Base-by-base conservation (phyloP, 352 stramenopile species). In the Pythium phragmiticola region DNA sequence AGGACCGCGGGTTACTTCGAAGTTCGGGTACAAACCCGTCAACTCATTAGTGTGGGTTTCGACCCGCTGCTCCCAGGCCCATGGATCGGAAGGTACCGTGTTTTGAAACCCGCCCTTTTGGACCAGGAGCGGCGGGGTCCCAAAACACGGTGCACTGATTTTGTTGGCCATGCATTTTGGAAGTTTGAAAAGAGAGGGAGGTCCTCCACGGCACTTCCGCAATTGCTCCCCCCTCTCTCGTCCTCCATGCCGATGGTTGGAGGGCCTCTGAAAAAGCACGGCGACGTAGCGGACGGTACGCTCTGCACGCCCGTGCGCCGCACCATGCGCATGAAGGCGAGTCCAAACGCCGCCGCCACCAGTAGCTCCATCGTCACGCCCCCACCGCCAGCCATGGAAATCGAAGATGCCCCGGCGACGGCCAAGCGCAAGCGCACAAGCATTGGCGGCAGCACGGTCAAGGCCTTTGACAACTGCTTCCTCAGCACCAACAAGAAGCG, bases 401-500 rank as follows among this genome's bases (percentile, higher is more conserved):
- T 58, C 49, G 45, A 55, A 0, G 57, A 30, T 19, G 56, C 36
- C 4, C 39, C 47, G 2, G 26, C 19, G 2, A 63, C 52, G 14
- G 47, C 51, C 49, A 82, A 81, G 39, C 69, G 73, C 48, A 92
- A 92, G 64, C 83, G 83, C 51, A 83, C 79, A 54, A 88, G 76
- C 60, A 48, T 77, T 33, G 57, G 69, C 12, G 63, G 36, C 14
- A 78, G 60, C 62, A 66, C 66, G 1, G 48, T 66, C 19, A 77
- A 73, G 59, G 67, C 72, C 11, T 49, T 71, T 28, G 51, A 62
- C 0, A 65, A 62, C 33, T 66, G 57, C 41, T 49, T 39, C n/a
- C 41, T 67, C 21, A 72, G 65, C 57, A 68, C 56, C 48, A 66
- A 63, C 49, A 90, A 89, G 69, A 90, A 89, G 54, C 76, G 84